Evolutionary conservation across 1,284 basidiomycete genomes (phyloP).

Genomic region (Pyrrhoderma noxium): DNA sequence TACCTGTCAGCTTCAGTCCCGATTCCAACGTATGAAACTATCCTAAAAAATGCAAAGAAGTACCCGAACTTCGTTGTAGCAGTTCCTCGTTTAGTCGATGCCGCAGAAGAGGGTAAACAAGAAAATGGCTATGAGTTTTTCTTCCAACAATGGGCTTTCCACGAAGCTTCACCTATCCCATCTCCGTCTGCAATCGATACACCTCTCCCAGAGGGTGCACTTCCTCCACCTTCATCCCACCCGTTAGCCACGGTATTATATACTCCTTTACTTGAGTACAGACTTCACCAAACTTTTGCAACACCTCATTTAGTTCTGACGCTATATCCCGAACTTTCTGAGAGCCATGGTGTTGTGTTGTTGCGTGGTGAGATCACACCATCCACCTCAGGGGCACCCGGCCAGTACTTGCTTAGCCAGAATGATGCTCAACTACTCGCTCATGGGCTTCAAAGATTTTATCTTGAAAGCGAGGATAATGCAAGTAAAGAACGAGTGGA

Average conservation of each 20-base stretch:
- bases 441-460: conserved; percentile 77
- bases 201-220: conserved; percentile 31
- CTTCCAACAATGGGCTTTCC: conserved; percentile 81
- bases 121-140: conserved; percentile 79
- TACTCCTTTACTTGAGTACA: conserved; percentile 93
- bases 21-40: conserved; percentile 60
- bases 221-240: conserved; percentile 27
- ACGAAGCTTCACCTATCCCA: conserved; percentile 55
- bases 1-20: conserved; percentile 80
- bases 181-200: conserved; percentile 29
- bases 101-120: neutral
- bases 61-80: conserved; percentile 80
- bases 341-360: conserved; percentile 78
- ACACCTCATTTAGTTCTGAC: conserved; percentile 90
- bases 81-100: conserved; percentile 43
- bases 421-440: conserved; percentile 78
- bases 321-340: conserved; percentile 84
- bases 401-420: conserved; percentile 58
- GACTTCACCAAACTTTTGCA: conserved; percentile 78
- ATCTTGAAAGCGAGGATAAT: conserved; percentile 35
- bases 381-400: conserved; percentile 30
- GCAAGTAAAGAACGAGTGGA: conserved; percentile 31
- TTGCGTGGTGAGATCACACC: conserved; percentile 91
- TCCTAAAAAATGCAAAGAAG: conserved; percentile 44
- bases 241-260: conserved; percentile 75